These are phyloP conservation scores for Citrus sp. DNA, from an alignment of 345 rosid genomes.

Conservation along the genomic window DNA sequence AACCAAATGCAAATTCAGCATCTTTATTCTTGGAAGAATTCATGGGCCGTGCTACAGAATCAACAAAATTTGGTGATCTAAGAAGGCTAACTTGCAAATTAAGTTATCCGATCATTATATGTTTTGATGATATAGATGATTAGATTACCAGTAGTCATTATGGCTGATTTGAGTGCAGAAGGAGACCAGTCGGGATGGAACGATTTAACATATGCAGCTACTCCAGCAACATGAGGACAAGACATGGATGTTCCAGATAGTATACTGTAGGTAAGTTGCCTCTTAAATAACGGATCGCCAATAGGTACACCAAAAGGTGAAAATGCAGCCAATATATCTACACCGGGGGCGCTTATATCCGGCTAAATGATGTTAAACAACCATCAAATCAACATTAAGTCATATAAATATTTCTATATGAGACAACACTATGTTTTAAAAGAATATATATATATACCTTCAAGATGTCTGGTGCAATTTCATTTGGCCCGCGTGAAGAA, in stretches of 20 bases:
- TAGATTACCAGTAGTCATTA: conserved; percentile 57
- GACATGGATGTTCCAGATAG: conserved; percentile 56
- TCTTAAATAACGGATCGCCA: not conserved
- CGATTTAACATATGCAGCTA: conserved; percentile 18
- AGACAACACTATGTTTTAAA: too few relatives aligned
- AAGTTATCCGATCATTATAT: not conserved
- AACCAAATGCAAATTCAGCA: conserved; percentile 47
- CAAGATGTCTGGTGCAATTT: conserved; percentile 17
- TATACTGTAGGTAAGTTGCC: conserved; percentile 25
- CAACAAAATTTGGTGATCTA: not conserved
- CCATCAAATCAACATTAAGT: not conserved
- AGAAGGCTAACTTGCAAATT: not conserved
- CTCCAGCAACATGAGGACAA: conserved; percentile 49
- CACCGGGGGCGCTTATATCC: conserved; percentile 47
- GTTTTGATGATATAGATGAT: not conserved
- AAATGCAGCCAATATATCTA: conserved; percentile 39
- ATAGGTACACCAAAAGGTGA: conserved; percentile 18
- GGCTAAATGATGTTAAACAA: conserved; percentile 29
- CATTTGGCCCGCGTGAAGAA: conserved; percentile 45
- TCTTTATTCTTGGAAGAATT: conserved; percentile 16
- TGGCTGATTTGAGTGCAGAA: conserved; percentile 53
- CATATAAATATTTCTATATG: not conserved
- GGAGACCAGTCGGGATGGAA: conserved; percentile 59
- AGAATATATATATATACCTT: not conserved
- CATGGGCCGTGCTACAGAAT: conserved; percentile 37